Percentiles rank a stretch among this genome's conserved stretches.
Conservation (phyloP, 2,329 filamentous ascomycete genomes). For the Hymenoscyphus albidus region DNA sequence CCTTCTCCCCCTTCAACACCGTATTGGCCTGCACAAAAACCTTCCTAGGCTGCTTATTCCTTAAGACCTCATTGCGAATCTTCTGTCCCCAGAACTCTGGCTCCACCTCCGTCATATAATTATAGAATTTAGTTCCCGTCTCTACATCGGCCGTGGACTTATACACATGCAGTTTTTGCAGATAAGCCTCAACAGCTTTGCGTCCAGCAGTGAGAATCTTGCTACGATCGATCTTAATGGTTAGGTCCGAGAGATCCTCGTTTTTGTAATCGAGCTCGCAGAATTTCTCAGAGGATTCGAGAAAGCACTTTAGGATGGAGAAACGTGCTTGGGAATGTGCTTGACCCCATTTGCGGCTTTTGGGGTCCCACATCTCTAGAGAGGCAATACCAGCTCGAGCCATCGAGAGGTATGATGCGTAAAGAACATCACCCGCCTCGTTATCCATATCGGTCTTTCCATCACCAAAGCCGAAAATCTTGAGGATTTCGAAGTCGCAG, state of each 20-base stretch:
- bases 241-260: slow-evolving; percentile 73
- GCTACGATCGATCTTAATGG: slow-evolving; percentile 75
- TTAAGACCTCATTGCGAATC: slow-evolving; percentile 70
- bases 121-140: slow-evolving; percentile 74
- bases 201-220: slow-evolving; percentile 84
- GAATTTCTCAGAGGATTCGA: slow-evolving; percentile 82
- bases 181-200: slow-evolving; percentile 75
- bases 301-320: slow-evolving; percentile 80
- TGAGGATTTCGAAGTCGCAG: slow-evolving; percentile 82
- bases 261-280: slow-evolving; percentile 70
- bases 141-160: slow-evolving; percentile 85
- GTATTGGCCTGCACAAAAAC: slow-evolving; percentile 96
- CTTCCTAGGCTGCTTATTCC: slow-evolving; percentile 78
- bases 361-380: slow-evolving; percentile 93
- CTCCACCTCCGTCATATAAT: slow-evolving; percentile 77
- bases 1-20: slow-evolving; percentile 64
- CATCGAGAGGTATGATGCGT: slow-evolving; percentile 87
- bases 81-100: slow-evolving; percentile 78
- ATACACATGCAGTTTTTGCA: slow-evolving; percentile 90
- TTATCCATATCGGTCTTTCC: slow-evolving; percentile 68
- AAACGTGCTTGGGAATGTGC: slow-evolving; percentile 89
- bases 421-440: slow-evolving; percentile 82
- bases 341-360: slow-evolving; percentile 87
- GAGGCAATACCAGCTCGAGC: slow-evolving; percentile 85
- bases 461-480: slow-evolving; percentile 89